Evolutionary conservation across 257 asterid genomes (phyloP), one percentile per base, ranked within the genome.

Genomic region (Nicotiana paniculata): DNA sequence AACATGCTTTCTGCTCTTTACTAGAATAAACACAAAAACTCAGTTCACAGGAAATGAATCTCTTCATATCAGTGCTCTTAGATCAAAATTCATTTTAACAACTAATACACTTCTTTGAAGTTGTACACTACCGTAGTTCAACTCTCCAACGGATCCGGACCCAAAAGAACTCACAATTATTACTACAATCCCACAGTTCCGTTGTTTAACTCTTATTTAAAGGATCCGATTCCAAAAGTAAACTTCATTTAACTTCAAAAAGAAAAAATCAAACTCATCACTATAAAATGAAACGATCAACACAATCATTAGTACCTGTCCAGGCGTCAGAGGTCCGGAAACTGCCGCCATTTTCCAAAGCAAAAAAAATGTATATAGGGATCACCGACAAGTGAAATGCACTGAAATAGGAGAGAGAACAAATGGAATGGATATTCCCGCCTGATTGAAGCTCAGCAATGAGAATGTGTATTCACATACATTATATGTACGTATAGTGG

Each of bases 241-340:
- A 43, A 70, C 78, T 11, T 43, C 6, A 3, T 15, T 43, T 46
- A 46, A 72, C 61, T 72, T 46, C 51, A 24, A 43, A 0, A 79
- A 58, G 5, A 57, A 63, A 7, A 18, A 65, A 6, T 77, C 62
- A 80, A 43, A 43, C 59, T 46, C 61, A 26, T 62, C 43, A 57
- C 9, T 37, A 69, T n/a, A 58, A 77, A 64, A 39, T 6, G 80
- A 51, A 21, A 24, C n/a, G 77, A 72, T 46, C 21, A 72, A 54
- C 24, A 72, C 70, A 24, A 87, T 39, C 67, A 10, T 46, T 72
- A 72, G 39, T 80, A 93, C 97, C 96, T 88, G 97, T 43, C 95
- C 96, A 68, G 97, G 90, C 17, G 94, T 89, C 79, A 92, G 86
- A 62, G 92, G 96, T 48, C 92, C 95, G 68, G 96, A 80, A 86